Evolutionary conservation across 208 protist species (phyloP).

Genomic region (Trypanosoma brucei): DNA sequence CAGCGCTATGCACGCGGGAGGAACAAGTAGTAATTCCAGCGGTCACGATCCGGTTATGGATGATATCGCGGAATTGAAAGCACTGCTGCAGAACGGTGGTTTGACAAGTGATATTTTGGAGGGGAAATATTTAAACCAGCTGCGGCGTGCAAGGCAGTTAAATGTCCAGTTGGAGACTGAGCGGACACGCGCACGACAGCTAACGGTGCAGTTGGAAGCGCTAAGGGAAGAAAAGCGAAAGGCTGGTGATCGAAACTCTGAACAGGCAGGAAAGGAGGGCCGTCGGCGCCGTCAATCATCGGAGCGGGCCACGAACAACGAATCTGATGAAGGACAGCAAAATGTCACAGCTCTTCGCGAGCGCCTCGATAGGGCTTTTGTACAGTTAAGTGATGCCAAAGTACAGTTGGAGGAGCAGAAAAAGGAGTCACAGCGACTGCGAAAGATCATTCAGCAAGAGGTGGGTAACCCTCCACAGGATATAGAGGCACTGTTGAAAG

Average conservation of each 20-base stretch:
- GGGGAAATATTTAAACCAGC: slow-evolving; percentile 56
- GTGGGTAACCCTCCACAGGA: slow-evolving; percentile 40
- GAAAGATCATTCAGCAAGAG: slow-evolving; percentile 45
- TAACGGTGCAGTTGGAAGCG: slow-evolving; percentile 24
- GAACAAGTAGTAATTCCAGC: neutral
- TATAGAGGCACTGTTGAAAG: slow-evolving; percentile 35
- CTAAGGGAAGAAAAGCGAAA: slow-evolving; percentile 19
- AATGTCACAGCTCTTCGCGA: slow-evolving; percentile 17
- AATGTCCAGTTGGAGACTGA: slow-evolving; percentile 55
- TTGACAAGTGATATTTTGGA: slow-evolving; percentile 40
- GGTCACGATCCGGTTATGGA: slow-evolving; percentile 23
- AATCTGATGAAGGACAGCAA: slow-evolving; percentile 9
- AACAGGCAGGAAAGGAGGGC: neutral
- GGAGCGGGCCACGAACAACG: neutral
- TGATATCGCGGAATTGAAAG: slow-evolving; percentile 30
- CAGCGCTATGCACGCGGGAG: neutral
- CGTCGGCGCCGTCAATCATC: neutral
- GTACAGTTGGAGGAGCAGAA: slow-evolving; percentile 45
- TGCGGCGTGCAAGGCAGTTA: slow-evolving; percentile 35
- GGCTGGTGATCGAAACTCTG: neutral
- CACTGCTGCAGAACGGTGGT: slow-evolving; percentile 19
- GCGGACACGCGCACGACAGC: slow-evolving; percentile 26
- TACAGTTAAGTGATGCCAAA: slow-evolving; percentile 45
- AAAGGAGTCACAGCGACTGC: slow-evolving; percentile 46
- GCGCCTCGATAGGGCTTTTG: slow-evolving; percentile 45